Evolutionary conservation across 257 asterid genomes (phyloP).

Genomic region (Eucommia ulmoides): DNA sequence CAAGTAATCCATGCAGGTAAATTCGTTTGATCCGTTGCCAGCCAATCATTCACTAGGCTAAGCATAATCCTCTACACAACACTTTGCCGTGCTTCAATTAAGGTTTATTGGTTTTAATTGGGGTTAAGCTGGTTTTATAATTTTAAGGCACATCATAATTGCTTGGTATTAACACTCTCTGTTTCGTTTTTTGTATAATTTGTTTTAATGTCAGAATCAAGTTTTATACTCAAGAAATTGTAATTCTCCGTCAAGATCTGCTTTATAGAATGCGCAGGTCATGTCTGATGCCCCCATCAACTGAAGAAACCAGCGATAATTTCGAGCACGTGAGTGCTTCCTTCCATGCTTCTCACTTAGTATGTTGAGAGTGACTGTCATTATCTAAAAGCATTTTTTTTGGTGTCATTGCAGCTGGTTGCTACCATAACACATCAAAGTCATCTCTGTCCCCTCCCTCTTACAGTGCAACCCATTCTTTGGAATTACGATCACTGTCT

Average conservation of each 20-base stretch:
- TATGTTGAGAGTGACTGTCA: conserved; percentile 5
- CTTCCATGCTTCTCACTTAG: conserved; percentile 7
- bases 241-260: conserved; percentile 90
- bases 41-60: not conserved
- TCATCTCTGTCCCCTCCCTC: conserved; percentile 92
- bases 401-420: conserved; percentile 96
- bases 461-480: conserved; percentile 75
- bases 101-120: no score
- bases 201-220: no score
- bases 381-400: no score
- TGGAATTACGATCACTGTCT: conserved; percentile 95
- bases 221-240: conserved; percentile 84
- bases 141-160: no score
- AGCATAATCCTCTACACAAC: no score
- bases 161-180: no score
- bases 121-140: no score
- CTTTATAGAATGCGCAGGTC: conserved; percentile 92
- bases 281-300: conserved; percentile 76
- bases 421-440: conserved; percentile 94
- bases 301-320: conserved; percentile 84
- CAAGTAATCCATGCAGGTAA: conserved; percentile 95
- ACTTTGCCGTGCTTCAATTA: no score
- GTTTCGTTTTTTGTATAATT: no score
- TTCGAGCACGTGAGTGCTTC: conserved; percentile 72
- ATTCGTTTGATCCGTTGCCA: not conserved